A percentile compares a stretch with the other conserved stretches of the same genome.
phyloP scores from a whole-genome alignment of 139 green algal genomes.

The Tetraselmis chui region DNA sequence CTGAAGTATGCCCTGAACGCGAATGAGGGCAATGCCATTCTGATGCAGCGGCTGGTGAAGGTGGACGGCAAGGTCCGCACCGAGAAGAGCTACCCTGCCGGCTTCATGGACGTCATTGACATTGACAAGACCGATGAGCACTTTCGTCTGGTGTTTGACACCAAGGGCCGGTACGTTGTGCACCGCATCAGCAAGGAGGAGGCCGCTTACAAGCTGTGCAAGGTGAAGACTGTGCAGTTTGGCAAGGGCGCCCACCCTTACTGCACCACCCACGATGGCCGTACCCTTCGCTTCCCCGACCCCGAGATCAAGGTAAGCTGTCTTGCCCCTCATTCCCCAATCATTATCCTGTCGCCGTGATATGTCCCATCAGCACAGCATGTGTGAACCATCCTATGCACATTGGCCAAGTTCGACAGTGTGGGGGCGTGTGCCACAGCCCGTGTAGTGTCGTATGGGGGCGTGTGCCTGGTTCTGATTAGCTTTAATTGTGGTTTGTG shows the following conservation, averaged over 20 bases:
- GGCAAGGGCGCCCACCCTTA: slow-evolving; percentile 92
- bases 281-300: slow-evolving; percentile 98
- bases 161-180: slow-evolving; percentile 96
- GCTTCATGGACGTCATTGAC: slow-evolving; percentile 97
- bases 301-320: slow-evolving; percentile 77
- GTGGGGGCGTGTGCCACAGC: too few species aligned
- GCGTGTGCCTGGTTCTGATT: too few species aligned
- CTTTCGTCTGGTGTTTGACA: slow-evolving; percentile 92
- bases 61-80: slow-evolving; percentile 97
- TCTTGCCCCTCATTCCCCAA: too few species aligned
- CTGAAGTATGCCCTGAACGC: slow-evolving; percentile 99
- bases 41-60: slow-evolving; percentile 95
- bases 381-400: not conserved
- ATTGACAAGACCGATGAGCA: slow-evolving; percentile 94
- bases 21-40: slow-evolving; percentile 90
- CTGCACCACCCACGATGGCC: slow-evolving; percentile 90
- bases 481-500: not conserved
- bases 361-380: not conserved
- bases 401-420: too few species aligned
- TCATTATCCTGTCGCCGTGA: too few species aligned
- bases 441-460: too few species aligned
- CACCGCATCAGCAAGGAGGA: slow-evolving; percentile 95
- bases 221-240: slow-evolving; percentile 69
- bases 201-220: slow-evolving; percentile 97
- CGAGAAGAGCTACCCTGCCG: slow-evolving; percentile 90